These are phyloP conservation scores for Bromus sterilis DNA, from an alignment of 176 grass and related monocot species.

Conservation along the genomic window DNA sequence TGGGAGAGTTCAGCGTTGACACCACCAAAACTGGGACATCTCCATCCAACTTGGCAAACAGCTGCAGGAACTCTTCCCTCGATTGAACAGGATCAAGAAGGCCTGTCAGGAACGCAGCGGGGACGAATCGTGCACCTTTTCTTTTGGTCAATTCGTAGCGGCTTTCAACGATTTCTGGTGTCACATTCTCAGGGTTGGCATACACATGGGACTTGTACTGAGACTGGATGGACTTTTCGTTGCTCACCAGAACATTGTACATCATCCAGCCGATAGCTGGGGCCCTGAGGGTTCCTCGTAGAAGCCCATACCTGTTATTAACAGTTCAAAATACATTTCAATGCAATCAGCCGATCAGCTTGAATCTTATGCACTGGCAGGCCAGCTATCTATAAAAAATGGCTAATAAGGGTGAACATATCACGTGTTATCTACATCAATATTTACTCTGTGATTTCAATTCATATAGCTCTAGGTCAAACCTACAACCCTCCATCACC, in stretches of 20 bases:
- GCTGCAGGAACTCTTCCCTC: constrained; percentile 69
- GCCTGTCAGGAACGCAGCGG: constrained; percentile 82
- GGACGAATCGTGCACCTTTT: constrained; percentile 80
- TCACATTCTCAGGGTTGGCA: constrained; percentile 78
- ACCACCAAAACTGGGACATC: constrained; percentile 50
- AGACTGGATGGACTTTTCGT: constrained; percentile 88
- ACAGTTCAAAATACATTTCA: neutral
- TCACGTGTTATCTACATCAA: neutral
- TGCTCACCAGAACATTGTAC: constrained; percentile 95
- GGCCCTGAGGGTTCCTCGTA: constrained; percentile 73
- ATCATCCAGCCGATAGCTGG: constrained; percentile 87
- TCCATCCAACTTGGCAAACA: constrained; percentile 65
- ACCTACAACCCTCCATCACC: neutral
- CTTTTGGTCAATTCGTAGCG: constrained; percentile 73
- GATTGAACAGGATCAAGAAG: constrained; percentile 81
- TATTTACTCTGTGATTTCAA: neutral
- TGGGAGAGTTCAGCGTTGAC: constrained; percentile 55
- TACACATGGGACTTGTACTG: constrained; percentile 99
- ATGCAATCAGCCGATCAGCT: neutral
- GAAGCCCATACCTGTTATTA: constrained; percentile 64
- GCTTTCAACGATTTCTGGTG: constrained; percentile 60
- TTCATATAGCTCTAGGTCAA: neutral
- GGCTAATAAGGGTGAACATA: neutral
- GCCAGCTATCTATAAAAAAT: neutral
- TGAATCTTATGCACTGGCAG: constrained; percentile 12